phyloP scores from a whole-genome alignment of 768 basidiomycete genomes.

The Mycena metata region DNA sequence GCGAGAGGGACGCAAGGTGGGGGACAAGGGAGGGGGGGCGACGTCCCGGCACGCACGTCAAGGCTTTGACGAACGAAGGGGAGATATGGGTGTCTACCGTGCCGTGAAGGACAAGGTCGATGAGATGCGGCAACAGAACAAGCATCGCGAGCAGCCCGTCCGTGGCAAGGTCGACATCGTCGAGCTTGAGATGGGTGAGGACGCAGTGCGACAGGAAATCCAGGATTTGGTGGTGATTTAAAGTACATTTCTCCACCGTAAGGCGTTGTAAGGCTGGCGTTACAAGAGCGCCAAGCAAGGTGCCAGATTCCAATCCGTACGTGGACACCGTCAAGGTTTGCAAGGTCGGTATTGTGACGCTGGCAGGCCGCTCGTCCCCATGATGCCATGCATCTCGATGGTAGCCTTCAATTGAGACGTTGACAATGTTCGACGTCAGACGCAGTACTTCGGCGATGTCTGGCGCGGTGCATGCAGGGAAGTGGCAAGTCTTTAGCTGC shows the following conservation, averaged over 20 bases:
- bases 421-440: neutral
- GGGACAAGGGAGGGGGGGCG: neutral
- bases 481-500: neutral
- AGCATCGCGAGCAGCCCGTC: neutral
- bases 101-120: neutral
- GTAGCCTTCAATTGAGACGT: neutral
- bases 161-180: neutral
- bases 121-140: neutral
- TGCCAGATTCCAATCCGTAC: neutral
- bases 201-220: neutral
- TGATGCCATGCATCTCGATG: too few relatives aligned
- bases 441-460: neutral
- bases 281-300: neutral
- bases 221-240: neutral
- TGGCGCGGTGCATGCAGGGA: neutral
- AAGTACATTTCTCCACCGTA: neutral
- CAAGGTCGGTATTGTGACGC: neutral
- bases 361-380: neutral
- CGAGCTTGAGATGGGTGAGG: conserved; percentile 3
- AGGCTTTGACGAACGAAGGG: neutral
- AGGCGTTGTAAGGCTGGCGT: conserved; percentile 4
- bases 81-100: neutral
- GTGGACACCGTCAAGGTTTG: neutral
- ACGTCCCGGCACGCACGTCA: neutral
- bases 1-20: neutral